Evolutionary conservation across 495 filamentous ascomycete genomes (phyloP).

Genomic region (Trypethelium eluteriae): DNA sequence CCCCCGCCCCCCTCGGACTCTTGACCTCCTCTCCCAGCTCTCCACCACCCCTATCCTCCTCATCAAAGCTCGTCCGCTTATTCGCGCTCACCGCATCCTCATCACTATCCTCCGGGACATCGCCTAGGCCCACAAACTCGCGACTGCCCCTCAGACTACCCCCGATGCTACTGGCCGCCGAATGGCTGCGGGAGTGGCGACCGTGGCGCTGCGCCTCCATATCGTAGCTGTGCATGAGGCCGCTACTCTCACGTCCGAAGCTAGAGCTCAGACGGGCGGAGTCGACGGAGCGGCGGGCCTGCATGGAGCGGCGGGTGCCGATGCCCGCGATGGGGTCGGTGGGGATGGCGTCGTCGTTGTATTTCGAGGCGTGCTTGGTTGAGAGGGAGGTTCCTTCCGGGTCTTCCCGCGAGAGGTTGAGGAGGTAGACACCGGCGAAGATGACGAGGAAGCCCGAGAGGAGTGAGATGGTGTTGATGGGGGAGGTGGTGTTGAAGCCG

Average conservation of each 20-base stretch:
- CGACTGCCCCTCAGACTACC: slow-evolving; percentile 31
- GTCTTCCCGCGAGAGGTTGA: slow-evolving; percentile 87
- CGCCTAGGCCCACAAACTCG: slow-evolving; percentile 49
- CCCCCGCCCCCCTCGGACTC: not conserved
- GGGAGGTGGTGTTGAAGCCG: slow-evolving; percentile 93
- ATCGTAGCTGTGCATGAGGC: slow-evolving; percentile 69
- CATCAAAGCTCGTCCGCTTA: slow-evolving; percentile 36
- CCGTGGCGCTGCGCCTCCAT: slow-evolving; percentile 18
- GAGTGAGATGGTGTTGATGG: slow-evolving; percentile 87
- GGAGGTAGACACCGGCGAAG: slow-evolving; percentile 92
- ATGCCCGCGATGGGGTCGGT: slow-evolving; percentile 85
- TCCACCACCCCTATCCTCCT: slow-evolving; percentile 18
- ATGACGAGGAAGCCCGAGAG: slow-evolving; percentile 93
- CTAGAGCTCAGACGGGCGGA: slow-evolving; percentile 46
- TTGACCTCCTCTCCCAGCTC: not conserved
- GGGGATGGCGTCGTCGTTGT: slow-evolving; percentile 59
- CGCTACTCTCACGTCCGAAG: slow-evolving; percentile 38
- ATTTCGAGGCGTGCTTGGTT: slow-evolving; percentile 9
- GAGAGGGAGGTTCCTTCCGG: slow-evolving; percentile 70
- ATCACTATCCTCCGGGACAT: slow-evolving; percentile 66
- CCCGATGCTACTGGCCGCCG: not conserved
- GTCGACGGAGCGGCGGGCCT: slow-evolving; percentile 63
- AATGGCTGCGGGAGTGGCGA: slow-evolving; percentile 1
- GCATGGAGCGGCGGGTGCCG: slow-evolving; percentile 87
- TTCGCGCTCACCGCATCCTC: slow-evolving; percentile 36